phyloP scores from a whole-genome alignment of 169 alveolate genomes.

The Cryptosporidium baileyi region DNA sequence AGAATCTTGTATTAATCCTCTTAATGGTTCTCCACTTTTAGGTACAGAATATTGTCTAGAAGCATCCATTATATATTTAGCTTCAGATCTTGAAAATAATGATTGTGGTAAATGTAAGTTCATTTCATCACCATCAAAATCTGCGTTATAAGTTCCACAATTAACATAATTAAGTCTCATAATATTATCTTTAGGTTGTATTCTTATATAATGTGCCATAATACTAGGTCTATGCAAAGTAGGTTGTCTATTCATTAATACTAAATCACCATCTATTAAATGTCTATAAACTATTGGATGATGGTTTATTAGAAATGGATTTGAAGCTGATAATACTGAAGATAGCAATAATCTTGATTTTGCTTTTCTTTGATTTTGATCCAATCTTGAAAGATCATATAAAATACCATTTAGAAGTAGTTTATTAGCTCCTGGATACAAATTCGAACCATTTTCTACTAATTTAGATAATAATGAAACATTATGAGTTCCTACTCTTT shows the following conservation, averaged over 20 bases:
- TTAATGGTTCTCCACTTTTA: constrained; percentile 96
- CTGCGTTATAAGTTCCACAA: constrained; percentile 99
- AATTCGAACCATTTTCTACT: constrained; percentile 92
- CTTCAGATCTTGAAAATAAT: constrained; percentile 95
- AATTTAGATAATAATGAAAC: constrained; percentile 83
- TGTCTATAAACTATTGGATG: constrained; percentile 92
- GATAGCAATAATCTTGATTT: constrained; percentile 81
- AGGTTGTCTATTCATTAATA: constrained; percentile 96
- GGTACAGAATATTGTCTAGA: constrained; percentile 95
- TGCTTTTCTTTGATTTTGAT: constrained; percentile 83
- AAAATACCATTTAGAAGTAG: constrained; percentile 68
- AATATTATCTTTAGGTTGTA: constrained; percentile 91
- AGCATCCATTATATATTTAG: constrained; percentile 91
- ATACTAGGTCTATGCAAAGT: constrained; percentile 96
- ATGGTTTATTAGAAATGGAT: constrained; percentile 62
- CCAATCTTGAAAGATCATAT: constrained; percentile 75
- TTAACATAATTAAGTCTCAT: constrained; percentile 97
- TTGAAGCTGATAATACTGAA: constrained; percentile 65
- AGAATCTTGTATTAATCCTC: constrained; percentile 97
- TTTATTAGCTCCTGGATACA: constrained; percentile 96
- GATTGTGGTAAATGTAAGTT: constrained; percentile 96
- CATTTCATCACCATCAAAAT: constrained; percentile 99
- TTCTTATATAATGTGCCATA: constrained; percentile 93
- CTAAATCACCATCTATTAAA: constrained; percentile 94
- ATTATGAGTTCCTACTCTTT: constrained; percentile 89